Conservation (phyloP, 2,329 filamentous ascomycete species). For the Torrubiellomyces zombiae region DNA sequence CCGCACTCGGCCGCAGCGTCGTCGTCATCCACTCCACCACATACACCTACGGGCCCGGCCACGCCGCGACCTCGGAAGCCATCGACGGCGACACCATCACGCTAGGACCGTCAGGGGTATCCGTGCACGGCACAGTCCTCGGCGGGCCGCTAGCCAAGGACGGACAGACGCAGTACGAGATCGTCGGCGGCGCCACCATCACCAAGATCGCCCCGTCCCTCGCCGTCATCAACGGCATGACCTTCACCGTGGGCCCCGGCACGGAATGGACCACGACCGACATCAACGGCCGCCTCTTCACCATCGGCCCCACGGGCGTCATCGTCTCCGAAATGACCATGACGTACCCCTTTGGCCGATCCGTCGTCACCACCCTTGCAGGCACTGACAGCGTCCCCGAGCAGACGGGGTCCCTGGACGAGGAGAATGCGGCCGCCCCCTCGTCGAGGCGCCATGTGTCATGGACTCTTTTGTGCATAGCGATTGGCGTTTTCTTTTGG, state of each 20-base stretch:
- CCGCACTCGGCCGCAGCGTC: conserved; percentile 22
- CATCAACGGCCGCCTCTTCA: conserved; percentile 32
- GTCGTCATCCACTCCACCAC: conserved; percentile 25
- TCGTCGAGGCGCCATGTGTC: conserved; percentile 6
- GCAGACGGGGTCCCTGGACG: conserved; percentile 11
- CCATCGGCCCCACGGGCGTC: conserved; percentile 30
- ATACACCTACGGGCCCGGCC: conserved; percentile 25
- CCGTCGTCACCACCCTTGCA: conserved; percentile 23
- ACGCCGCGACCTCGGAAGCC: conserved; percentile 17
- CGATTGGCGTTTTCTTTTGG: conserved; percentile 21
- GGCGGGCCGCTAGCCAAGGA: conserved; percentile 22
- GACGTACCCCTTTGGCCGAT: conserved; percentile 27
- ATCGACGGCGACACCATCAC: conserved; percentile 34
- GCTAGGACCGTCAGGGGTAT: conserved; percentile 28
- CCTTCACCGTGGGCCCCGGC: conserved; percentile 32
- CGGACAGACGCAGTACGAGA: conserved; percentile 23
- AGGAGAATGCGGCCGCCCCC: conserved; percentile 9
- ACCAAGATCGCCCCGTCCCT: conserved; percentile 30
- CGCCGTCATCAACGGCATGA: conserved; percentile 31
- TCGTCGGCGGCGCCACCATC: conserved; percentile 35
- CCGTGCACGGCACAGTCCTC: conserved; percentile 22
- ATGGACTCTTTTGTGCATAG: too few relatives aligned
- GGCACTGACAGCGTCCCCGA: conserved; percentile 11
- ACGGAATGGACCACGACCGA: conserved; percentile 25
- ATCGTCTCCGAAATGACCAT: conserved; percentile 27